Percentiles rank a stretch among this genome's conserved stretches.
Evolutionary conservation across 2,329 filamentous ascomycete species (phyloP).

Genomic region (Colletotrichum musae): DNA sequence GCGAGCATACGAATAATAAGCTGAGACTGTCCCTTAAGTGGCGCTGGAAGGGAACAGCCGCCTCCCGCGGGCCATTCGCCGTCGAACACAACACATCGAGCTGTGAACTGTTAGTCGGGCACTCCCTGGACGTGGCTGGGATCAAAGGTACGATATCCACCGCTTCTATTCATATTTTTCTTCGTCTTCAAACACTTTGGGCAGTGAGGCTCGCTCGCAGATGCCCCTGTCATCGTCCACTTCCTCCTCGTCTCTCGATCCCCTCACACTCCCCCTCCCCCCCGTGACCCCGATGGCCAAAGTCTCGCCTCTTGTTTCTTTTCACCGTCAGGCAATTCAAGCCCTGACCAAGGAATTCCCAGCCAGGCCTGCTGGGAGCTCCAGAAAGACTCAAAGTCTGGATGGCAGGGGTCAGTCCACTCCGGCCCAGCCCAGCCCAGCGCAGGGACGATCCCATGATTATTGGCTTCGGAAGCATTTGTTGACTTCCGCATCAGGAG

Average conservation of each 20-base stretch:
- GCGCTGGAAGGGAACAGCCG: slow-evolving; percentile 39
- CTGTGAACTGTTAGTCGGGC: slow-evolving; percentile 21
- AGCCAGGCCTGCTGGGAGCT: slow-evolving; percentile 4
- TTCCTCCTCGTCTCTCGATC: background rate
- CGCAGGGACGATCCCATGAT: slow-evolving; percentile 3
- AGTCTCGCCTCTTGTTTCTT: background rate
- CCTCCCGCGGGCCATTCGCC: slow-evolving; percentile 38
- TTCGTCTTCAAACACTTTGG: background rate
- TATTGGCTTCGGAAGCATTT: slow-evolving; percentile 23
- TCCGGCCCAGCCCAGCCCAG: background rate
- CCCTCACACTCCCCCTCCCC: background rate
- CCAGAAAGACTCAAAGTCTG: slow-evolving; percentile 12
- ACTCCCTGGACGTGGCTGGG: slow-evolving; percentile 23
- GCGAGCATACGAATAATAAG: slow-evolving; percentile 30
- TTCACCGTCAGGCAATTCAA: background rate
- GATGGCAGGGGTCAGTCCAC: slow-evolving; percentile 18
- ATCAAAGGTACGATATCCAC: slow-evolving; percentile 24
- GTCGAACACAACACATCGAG: slow-evolving; percentile 28
- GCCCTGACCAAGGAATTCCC: slow-evolving; percentile 2
- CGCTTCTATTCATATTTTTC: slow-evolving; percentile 2
- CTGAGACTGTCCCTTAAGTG: slow-evolving; percentile 31
- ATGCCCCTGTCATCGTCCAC: background rate
- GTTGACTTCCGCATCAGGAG: slow-evolving; percentile 32
- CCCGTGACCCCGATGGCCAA: background rate
- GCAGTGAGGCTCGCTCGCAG: slow-evolving; percentile 24